Percentiles rank a stretch among this genome's conserved stretches.
These are phyloP conservation scores for Coemansia sp. DNA, from an alignment of 371 early-diverging fungal genomes.

Conservation along the genomic window DNA sequence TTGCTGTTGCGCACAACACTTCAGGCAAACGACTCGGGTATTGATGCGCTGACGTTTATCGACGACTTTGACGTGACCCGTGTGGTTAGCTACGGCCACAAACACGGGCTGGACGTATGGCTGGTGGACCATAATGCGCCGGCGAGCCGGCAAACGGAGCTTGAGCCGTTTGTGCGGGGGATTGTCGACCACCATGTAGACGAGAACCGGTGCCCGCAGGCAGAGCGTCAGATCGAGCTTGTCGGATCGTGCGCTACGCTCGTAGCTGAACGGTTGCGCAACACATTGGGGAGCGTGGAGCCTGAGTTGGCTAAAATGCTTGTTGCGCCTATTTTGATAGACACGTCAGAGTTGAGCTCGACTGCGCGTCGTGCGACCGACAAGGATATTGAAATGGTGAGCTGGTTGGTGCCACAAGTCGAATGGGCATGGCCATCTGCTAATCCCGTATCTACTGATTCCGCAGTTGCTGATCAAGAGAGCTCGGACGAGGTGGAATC, in stretches of 20 bases:
- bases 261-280: constrained; percentile 39
- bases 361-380: constrained; percentile 47
- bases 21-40: constrained; percentile 2
- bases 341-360: constrained; percentile 55
- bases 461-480: background rate
- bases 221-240: constrained; percentile 47
- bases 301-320: constrained; percentile 47
- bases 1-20: constrained; percentile 35
- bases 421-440: constrained; percentile 16
- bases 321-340: constrained; percentile 55
- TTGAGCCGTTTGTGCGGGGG: constrained; percentile 49
- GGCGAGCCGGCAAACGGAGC: constrained; percentile 34
- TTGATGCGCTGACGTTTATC: constrained; percentile 34
- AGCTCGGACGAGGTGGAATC: background rate
- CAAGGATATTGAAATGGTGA: constrained; percentile 42
- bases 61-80: constrained; percentile 45
- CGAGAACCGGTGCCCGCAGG: constrained; percentile 41
- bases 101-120: constrained; percentile 31
- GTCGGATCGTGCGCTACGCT: constrained; percentile 56
- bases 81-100: background rate
- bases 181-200: constrained; percentile 62
- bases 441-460: background rate
- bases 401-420: constrained; percentile 38
- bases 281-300: constrained; percentile 15
- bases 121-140: constrained; percentile 58